A percentile compares a stretch with the other conserved stretches of the same genome.
These are phyloP conservation scores for Ehretia macrophylla DNA, from an alignment of 257 asterid species.

Conservation along the genomic window DNA sequence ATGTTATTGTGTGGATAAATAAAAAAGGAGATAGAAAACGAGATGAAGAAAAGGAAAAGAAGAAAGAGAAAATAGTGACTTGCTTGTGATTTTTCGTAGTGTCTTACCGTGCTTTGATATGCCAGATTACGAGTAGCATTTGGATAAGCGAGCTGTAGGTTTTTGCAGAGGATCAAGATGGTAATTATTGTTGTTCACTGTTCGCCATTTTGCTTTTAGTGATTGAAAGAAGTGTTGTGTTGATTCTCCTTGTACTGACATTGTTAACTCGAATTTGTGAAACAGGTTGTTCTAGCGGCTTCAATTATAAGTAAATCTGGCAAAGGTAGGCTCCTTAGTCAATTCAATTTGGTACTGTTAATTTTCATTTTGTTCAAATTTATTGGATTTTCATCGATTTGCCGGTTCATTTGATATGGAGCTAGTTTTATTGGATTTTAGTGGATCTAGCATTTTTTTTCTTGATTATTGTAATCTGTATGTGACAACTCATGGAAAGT, in stretches of 20 bases:
- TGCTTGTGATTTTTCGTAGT: not conserved
- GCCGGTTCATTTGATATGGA: no score
- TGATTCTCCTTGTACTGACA: not conserved
- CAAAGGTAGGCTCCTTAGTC: constrained; percentile 49
- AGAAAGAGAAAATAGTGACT: not conserved
- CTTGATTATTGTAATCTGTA: no score
- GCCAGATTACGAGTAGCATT: constrained; percentile 2
- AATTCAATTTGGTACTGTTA: not conserved
- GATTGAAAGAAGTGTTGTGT: not conserved
- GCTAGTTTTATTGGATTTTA: no score
- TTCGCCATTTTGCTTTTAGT: not conserved
- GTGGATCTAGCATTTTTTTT: no score
- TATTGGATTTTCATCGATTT: no score
- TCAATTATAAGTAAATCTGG: constrained; percentile 83
- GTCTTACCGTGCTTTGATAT: not conserved
- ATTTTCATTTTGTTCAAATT: not conserved
- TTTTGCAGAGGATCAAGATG: constrained; percentile 39
- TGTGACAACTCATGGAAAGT: no score
- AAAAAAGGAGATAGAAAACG: not conserved
- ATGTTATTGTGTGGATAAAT: no score
- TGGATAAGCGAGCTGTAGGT: constrained; percentile 22
- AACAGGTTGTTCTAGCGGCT: constrained; percentile 93
- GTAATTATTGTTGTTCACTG: constrained; percentile 17
- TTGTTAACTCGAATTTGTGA: not conserved
- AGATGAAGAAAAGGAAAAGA: no score